Base-by-base conservation (phyloP, 805 yeast species). In the Spathaspora passalidarum region DNA sequence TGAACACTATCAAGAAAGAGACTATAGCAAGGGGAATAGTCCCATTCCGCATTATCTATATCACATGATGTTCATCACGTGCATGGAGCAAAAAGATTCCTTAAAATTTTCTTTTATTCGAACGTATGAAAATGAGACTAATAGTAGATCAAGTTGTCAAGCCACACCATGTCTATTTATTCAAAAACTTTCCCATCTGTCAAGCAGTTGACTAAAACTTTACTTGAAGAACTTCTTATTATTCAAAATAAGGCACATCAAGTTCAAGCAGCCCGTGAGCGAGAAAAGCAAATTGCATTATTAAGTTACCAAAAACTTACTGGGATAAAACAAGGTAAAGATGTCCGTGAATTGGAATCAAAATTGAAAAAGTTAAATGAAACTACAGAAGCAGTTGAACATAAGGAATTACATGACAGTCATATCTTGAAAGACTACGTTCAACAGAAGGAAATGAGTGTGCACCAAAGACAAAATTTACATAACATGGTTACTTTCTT, bases 401-500 rank as follows among this genome's bases (percentile, higher is more conserved):
- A 17, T 20, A 32, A n/a, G 25, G 43, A 32, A 7, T 41, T 36
- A 34, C 34, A 37, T 22, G 20, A 22, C 21, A 25, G 10, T 8
- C 23, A 18, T 19, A n/a, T 17, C n/a, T 22, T 38, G 38, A 13
- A 32, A 18, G 34, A 20, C 20, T 26, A 16, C 13, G 13, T 19
- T 9, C 11, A 18, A 13, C 34, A 34, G 11, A 43, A 38, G 21
- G 13, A 14, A 59, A 35, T 51, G 14, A 25, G 35, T 25, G 40
- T 23, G 10, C 44, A 48, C 23, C 47, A 49, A 32, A 50, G 45
- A 54, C 53, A 64, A 26, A 82, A 83, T 56, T 64, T 84, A 40
- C 54, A 61, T n/a, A 90, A 87, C 57, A 75, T 86, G 11, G 68
- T 79, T 4, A 68, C 74, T 8, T 92, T 80, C 59, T 67, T 92